A percentile compares a stretch with the other conserved stretches of the same genome.
These are phyloP conservation scores for Straminergon stramineum DNA, from an alignment of 225 moss, liverwort and hornwort species.

Conservation along the genomic window DNA sequence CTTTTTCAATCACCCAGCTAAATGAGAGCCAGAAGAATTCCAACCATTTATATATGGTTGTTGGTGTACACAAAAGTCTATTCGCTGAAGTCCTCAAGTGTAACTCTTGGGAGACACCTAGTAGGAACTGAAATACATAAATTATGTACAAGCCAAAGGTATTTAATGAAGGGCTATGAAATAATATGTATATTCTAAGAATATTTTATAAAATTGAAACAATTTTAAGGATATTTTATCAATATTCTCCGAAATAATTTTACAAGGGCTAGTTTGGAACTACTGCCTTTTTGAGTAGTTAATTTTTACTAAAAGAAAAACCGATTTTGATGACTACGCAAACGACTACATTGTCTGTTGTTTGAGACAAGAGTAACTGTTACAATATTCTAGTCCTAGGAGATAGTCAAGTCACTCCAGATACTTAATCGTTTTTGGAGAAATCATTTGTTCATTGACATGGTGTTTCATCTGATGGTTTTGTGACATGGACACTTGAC, in stretches of 20 bases:
- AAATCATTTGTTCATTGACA: not conserved
- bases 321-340: not conserved
- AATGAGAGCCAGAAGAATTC: not conserved
- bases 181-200: not conserved
- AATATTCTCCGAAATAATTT: not conserved
- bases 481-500: rapidly evolving
- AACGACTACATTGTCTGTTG: rapidly evolving
- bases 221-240: no score
- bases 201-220: no score
- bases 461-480: rapidly evolving
- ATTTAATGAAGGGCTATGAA: not conserved
- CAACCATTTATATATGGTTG: not conserved
- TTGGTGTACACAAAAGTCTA: rapidly evolving
- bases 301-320: not conserved
- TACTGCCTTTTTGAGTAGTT: not conserved
- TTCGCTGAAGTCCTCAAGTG: rapidly evolving
- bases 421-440: not conserved
- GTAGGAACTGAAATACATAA: not conserved
- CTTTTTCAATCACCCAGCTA: not conserved
- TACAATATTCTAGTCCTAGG: not conserved
- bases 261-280: not conserved
- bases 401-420: rapidly evolving
- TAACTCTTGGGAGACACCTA: not conserved
- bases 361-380: rapidly evolving
- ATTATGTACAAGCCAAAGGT: rapidly evolving